These are phyloP conservation scores for Zanthoxylum bungeanum DNA, from an alignment of 345 rosid genomes.

Conservation along the genomic window DNA sequence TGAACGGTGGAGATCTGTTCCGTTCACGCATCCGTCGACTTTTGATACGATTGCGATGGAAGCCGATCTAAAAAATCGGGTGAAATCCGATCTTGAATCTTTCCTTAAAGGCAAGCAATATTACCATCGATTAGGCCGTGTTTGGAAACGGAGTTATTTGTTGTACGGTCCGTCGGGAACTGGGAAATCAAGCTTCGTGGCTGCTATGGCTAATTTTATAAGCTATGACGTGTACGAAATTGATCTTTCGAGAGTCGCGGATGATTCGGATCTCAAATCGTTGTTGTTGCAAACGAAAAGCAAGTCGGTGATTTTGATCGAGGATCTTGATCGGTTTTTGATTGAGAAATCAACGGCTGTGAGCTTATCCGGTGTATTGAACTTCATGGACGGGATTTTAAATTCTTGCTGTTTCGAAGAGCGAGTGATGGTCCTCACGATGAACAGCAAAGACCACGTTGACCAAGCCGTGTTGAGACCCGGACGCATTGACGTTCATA, in stretches of 20 bases:
- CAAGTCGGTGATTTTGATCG: conserved; percentile 59
- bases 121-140: conserved; percentile 70
- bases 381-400: conserved; percentile 68
- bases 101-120: conserved; percentile 68
- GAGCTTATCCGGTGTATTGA: conserved; percentile 53
- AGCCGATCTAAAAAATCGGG: conserved; percentile 54
- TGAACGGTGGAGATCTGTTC: conserved; percentile 73
- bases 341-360: conserved; percentile 49
- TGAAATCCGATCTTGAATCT: conserved; percentile 68
- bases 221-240: conserved; percentile 65
- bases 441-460: conserved; percentile 50
- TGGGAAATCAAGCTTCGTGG: conserved; percentile 74
- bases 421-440: conserved; percentile 71
- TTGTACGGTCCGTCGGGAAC: conserved; percentile 81
- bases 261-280: conserved; percentile 60
- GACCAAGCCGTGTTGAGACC: conserved; percentile 72
- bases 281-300: conserved; percentile 48
- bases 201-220: conserved; percentile 73
- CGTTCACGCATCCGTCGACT: conserved; percentile 77
- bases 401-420: conserved; percentile 63
- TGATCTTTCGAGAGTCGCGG: conserved; percentile 54
- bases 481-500: conserved; percentile 85
- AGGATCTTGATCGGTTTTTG: conserved; percentile 64
- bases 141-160: conserved; percentile 73
- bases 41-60: conserved; percentile 83